Conservation (phyloP, 2,329 filamentous ascomycete genomes). For the Diaporthe aspalathi region DNA sequence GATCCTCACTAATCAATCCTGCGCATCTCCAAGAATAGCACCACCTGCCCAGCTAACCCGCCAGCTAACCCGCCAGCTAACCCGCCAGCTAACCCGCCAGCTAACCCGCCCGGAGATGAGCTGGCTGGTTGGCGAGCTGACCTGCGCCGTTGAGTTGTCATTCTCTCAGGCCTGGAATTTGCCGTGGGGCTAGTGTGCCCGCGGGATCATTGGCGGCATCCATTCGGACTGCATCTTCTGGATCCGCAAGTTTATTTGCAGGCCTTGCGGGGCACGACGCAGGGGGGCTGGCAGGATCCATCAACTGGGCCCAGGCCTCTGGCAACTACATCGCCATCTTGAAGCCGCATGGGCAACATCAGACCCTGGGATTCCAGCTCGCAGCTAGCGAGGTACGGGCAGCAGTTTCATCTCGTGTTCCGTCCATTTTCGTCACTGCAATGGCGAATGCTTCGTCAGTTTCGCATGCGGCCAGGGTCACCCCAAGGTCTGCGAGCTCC, state of each 20-base stretch:
- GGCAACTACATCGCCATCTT: slow-evolving; percentile 18
- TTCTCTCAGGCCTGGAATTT: slow-evolving; percentile 8
- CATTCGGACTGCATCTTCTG: slow-evolving; percentile 25
- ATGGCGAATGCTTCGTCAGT: slow-evolving; percentile 43
- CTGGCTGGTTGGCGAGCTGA: slow-evolving; percentile 21
- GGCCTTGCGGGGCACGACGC: slow-evolving; percentile 12
- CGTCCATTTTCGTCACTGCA: slow-evolving; percentile 40
- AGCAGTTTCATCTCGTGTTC: slow-evolving; percentile 49
- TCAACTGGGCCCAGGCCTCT: background rate
- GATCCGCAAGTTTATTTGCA: slow-evolving; percentile 29
- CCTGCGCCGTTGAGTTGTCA: slow-evolving; percentile 19
- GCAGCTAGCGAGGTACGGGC: slow-evolving; percentile 40
- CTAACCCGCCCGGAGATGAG: slow-evolving; percentile 22
- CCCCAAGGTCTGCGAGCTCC: slow-evolving; percentile 32
- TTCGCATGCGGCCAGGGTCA: slow-evolving; percentile 48
- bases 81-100: too few relatives aligned
- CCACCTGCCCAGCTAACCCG: slow-evolving; percentile 7
- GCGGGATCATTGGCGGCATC: slow-evolving; percentile 12
- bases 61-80: too few relatives aligned
- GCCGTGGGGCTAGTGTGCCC: slow-evolving; percentile 17
- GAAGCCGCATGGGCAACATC: slow-evolving; percentile 7
- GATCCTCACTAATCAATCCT: slow-evolving; percentile 24
- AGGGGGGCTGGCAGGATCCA: slow-evolving; percentile 17
- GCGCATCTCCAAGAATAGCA: slow-evolving; percentile 30
- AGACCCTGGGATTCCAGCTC: slow-evolving; percentile 14